Evolutionary conservation across 768 basidiomycete species (phyloP), one percentile per base, ranked within the genome.

Genomic region (Antrodiella citrinella): DNA sequence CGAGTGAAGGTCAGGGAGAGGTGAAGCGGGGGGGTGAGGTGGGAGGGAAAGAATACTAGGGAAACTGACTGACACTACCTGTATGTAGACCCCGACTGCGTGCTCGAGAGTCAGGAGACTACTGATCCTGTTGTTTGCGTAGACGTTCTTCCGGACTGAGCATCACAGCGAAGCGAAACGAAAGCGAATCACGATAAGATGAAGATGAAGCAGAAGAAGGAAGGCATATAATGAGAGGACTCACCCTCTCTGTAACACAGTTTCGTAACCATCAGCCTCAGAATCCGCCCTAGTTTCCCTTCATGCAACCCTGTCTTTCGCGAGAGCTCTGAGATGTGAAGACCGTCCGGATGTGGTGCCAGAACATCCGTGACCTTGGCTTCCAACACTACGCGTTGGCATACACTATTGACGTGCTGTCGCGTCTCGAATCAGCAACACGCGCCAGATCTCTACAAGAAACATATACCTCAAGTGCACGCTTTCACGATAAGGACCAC

Each of bases 341-440:
- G 51, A 3, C 74, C 73, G 1, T 66, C 57, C 2, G 71, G 68
- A 18, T 60, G 57, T 15, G 63, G 61, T 10, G 58, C 49, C 19
- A 76, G 62, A 18, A 64, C 55, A 51, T 75, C 73, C 0, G 74
- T 59, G 22, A 75, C 62, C 45, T 66, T 67, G 35, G 65, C 65
- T 12, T 63, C 56, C 12, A 59, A 47, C 2, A 61, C 70, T n/a
- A 73, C 67, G 12, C 60, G 62, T 18, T 73, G 46, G 42, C 67
- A 70, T 12, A 66, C 64, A 22, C 42, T 26, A 12, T 59, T 52
- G 9, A 40, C 38, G 24, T n/a, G 42, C 59, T 60, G 47, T 3
- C n/a, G 13, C 21, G 10, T 18, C 10, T 38, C 18, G 10, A 38
- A 38, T 10, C 18, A 10, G 18, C 18, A 10, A 18, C 35, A 10